Conservation (phyloP, 1,139 yeast species). For the Pichia terricola region DNA sequence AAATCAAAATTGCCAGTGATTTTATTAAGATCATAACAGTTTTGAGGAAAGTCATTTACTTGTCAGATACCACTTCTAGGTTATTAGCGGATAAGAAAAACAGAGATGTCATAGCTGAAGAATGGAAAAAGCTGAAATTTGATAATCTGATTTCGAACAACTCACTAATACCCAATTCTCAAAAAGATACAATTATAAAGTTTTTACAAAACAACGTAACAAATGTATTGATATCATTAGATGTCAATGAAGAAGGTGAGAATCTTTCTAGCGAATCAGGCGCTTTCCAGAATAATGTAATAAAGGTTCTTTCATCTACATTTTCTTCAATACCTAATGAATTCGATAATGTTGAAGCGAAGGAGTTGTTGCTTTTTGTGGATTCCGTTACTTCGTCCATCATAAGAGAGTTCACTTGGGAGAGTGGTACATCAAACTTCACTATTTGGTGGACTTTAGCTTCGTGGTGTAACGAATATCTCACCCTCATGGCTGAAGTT, state of each 20-base stretch:
- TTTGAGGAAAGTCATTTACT: slow-evolving; percentile 17
- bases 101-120: slow-evolving; percentile 4
- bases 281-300: not conserved
- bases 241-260: not conserved
- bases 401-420: slow-evolving; percentile 16
- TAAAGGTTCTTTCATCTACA: slow-evolving; percentile 12
- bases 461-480: slow-evolving; percentile 72
- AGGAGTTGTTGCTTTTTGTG: slow-evolving; percentile 42
- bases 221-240: not conserved
- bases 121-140: slow-evolving; percentile 2
- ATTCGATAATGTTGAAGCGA: slow-evolving; percentile 41
- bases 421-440: slow-evolving; percentile 31
- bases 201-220: not conserved
- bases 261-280: not conserved
- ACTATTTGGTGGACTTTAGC: slow-evolving; percentile 74
- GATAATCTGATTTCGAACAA: slow-evolving; percentile 1
- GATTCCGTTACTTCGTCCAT: slow-evolving; percentile 11
- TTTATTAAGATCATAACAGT: slow-evolving; percentile 52
- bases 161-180: not conserved
- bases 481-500: slow-evolving; percentile 59
- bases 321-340: slow-evolving; percentile 37
- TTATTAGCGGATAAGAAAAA: slow-evolving; percentile 34
- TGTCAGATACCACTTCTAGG: slow-evolving; percentile 30
- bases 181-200: not conserved
- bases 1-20: slow-evolving; percentile 44